Evolutionary conservation across 371 early-diverging fungal species (phyloP).

Genomic region (Thermomucor indicae-seudaticae): DNA sequence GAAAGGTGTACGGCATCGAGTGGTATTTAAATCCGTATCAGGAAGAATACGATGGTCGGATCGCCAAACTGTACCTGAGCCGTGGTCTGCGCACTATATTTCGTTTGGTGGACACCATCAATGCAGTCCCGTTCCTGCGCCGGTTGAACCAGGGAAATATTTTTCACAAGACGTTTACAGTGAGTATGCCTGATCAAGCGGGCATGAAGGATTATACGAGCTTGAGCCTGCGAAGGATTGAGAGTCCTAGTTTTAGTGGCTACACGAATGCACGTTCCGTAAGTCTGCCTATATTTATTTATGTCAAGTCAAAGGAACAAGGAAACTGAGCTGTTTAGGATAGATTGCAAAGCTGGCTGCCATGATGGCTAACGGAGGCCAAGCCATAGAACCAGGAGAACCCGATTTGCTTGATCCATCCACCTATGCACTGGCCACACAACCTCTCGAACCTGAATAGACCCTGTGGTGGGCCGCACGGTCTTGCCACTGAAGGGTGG

Average conservation of each 20-base stretch:
- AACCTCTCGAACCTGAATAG: slow-evolving; percentile 2
- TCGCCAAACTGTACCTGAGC: background rate
- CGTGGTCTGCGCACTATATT: background rate
- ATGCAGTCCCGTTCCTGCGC: background rate
- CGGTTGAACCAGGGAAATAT: too few species aligned
- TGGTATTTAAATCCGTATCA: slow-evolving; percentile 45
- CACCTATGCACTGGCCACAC: slow-evolving; percentile 23
- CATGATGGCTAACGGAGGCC: slow-evolving; percentile 63
- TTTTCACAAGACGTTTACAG: background rate
- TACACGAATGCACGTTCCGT: slow-evolving; percentile 60
- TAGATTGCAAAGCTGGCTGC: slow-evolving; percentile 61
- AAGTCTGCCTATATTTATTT: slow-evolving; percentile 6
- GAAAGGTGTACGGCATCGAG: slow-evolving; percentile 42
- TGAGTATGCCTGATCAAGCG: too few species aligned
- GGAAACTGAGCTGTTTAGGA: background rate
- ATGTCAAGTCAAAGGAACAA: background rate
- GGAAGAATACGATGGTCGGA: background rate
- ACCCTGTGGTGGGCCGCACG: background rate
- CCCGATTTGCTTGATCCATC: slow-evolving; percentile 26
- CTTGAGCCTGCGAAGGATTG: slow-evolving; percentile 4
- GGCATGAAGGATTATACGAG: background rate
- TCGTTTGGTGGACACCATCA: background rate
- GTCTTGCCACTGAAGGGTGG: slow-evolving; percentile 4
- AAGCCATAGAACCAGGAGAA: slow-evolving; percentile 36
- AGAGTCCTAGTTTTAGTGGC: slow-evolving; percentile 36